A percentile compares a stretch with the other conserved stretches of the same genome.
phyloP scores from a whole-genome alignment of 208 protist genomes.

The Wallacemonas sp. region DNA sequence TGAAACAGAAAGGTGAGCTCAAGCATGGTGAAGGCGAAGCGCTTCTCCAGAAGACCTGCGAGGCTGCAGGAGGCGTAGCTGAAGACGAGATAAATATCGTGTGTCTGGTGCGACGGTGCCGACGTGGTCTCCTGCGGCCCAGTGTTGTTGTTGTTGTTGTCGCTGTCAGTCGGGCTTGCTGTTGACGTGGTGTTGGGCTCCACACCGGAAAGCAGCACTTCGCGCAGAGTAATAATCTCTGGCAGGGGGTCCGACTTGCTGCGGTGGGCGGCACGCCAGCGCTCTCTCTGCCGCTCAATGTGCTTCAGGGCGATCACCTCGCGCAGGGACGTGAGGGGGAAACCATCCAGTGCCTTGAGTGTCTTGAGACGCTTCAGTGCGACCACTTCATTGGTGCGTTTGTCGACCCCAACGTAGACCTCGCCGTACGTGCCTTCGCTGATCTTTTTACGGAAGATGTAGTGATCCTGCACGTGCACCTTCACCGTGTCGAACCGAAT shows the following conservation, averaged over 20 bases:
- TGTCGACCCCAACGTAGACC: conserved; percentile 85
- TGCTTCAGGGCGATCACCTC: conserved; percentile 85
- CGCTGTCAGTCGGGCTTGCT: too few species aligned
- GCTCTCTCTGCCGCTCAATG: conserved; percentile 58
- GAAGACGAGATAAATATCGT: conserved; percentile 85
- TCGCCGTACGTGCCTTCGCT: conserved; percentile 97
- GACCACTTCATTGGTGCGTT: conserved; percentile 51
- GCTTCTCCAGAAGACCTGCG: conserved; percentile 59
- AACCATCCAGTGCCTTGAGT: conserved; percentile 78
- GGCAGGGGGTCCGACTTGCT: conserved; percentile 40
- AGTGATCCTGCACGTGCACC: conserved; percentile 57
- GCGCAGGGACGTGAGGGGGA: conserved; percentile 85
- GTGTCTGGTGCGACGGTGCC: conserved; percentile 4
- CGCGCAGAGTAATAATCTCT: conserved; percentile 66
- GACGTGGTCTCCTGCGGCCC: too few species aligned
- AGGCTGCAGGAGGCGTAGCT: conserved; percentile 71
- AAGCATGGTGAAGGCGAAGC: conserved; percentile 54
- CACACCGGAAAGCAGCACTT: conserved; percentile 69
- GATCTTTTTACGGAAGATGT: conserved; percentile 83
- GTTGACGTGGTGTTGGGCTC: conserved; percentile 7
- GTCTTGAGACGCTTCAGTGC: conserved; percentile 88
- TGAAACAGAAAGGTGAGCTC: conserved; percentile 85
- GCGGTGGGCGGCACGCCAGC: conserved; percentile 22
- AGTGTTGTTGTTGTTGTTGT: too few species aligned
- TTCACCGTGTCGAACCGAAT: conserved; percentile 56